These are phyloP conservation scores for Physocladia obscura DNA, from an alignment of 192 early-diverging fungal species.

Conservation along the genomic window DNA sequence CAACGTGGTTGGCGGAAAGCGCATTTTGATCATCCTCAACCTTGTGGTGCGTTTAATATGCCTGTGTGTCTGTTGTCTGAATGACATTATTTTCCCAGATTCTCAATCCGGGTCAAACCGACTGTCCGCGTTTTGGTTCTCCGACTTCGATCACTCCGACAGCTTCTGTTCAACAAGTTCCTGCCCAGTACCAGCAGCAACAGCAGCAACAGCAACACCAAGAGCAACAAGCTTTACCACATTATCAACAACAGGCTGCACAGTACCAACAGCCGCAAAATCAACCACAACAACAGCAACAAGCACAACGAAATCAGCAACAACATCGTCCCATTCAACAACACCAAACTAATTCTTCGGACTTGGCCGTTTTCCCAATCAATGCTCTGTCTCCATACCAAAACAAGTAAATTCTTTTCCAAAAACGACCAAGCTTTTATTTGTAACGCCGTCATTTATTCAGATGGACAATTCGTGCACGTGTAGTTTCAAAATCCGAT, in stretches of 20 bases:
- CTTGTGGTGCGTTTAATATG: no score
- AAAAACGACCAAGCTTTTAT: neutral
- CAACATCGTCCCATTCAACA: conserved; percentile 12
- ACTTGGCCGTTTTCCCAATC: conserved; percentile 60
- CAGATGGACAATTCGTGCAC: conserved; percentile 92
- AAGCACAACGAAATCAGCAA: conserved; percentile 22
- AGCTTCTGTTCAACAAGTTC: no score
- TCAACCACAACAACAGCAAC: conserved; percentile 37
- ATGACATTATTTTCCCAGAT: conserved; percentile 9
- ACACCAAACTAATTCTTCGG: conserved; percentile 18
- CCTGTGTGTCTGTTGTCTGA: no score
- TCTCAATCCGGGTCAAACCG: conserved; percentile 24
- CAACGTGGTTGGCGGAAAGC: conserved; percentile 52
- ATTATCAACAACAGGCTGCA: conserved; percentile 2
- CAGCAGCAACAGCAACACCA: conserved; percentile 30
- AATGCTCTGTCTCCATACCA: conserved; percentile 83
- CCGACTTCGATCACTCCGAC: no score
- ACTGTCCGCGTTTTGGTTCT: neutral
- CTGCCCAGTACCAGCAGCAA: conserved; percentile 40
- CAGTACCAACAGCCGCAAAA: no score
- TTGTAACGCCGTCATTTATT: neutral
- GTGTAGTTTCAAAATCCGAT: conserved; percentile 80
- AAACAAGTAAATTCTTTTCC: conserved; percentile 57
- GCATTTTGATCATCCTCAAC: conserved; percentile 53
- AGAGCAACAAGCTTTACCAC: conserved; percentile 30